A percentile compares a stretch with the other conserved stretches of the same genome.
Conservation (phyloP, 2,329 filamentous ascomycete species). For the Pyrenophora teres region DNA sequence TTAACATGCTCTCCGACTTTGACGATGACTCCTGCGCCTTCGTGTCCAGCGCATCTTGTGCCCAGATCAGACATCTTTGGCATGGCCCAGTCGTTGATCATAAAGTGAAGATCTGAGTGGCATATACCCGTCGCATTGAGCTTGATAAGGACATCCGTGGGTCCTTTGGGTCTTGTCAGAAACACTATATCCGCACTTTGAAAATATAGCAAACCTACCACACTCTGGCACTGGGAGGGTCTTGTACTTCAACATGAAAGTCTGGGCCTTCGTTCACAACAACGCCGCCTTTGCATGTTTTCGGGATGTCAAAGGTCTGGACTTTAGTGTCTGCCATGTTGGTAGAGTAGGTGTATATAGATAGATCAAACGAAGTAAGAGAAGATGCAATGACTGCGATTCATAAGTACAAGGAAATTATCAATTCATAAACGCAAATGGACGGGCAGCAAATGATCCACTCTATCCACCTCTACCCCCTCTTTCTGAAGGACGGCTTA, state of each 20-base stretch:
- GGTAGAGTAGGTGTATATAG: not conserved
- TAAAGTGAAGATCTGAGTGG: slow-evolving; percentile 62
- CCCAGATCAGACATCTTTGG: slow-evolving; percentile 48
- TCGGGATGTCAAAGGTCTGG: slow-evolving; percentile 51
- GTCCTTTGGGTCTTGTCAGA: slow-evolving; percentile 42
- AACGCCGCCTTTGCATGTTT: slow-evolving; percentile 58
- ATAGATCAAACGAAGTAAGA: not conserved
- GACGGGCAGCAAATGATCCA: too few relatives aligned
- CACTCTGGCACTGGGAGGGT: slow-evolving; percentile 55
- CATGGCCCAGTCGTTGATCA: slow-evolving; percentile 58
- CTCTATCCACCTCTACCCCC: too few relatives aligned
- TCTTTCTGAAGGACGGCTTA: too few relatives aligned
- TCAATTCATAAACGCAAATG: too few relatives aligned
- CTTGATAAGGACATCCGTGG: slow-evolving; percentile 61
- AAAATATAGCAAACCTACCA: slow-evolving; percentile 37
- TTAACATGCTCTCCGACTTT: slow-evolving; percentile 60
- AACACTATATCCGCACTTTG: not conserved
- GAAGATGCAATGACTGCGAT: not conserved
- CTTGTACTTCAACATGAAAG: slow-evolving; percentile 54
- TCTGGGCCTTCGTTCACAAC: slow-evolving; percentile 58
- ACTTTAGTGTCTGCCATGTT: slow-evolving; percentile 35
- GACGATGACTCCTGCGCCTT: slow-evolving; percentile 63
- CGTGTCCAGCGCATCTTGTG: slow-evolving; percentile 57
- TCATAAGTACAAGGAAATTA: not conserved
- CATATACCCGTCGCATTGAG: slow-evolving; percentile 64